Percentiles rank a stretch among this genome's conserved stretches.
phyloP scores from a whole-genome alignment of 805 yeast species.

The Candida bentonensis region DNA sequence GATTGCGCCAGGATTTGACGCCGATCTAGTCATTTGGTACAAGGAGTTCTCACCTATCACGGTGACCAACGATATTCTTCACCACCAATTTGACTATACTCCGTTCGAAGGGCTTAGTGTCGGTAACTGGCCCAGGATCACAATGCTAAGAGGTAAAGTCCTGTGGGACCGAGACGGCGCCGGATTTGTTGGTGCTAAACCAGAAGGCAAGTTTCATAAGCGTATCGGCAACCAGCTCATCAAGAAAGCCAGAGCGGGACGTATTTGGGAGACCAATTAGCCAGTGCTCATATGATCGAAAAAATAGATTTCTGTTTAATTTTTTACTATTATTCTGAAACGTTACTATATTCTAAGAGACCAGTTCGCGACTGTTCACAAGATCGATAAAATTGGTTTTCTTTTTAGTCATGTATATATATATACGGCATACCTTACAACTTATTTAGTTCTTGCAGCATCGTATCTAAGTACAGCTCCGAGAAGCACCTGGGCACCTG shows the following conservation, averaged over 20 bases:
- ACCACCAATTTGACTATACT: slow-evolving; percentile 14
- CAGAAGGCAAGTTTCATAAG: background rate
- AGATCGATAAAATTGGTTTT: no score
- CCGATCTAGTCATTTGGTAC: slow-evolving; percentile 31
- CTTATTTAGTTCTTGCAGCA: slow-evolving; percentile 4
- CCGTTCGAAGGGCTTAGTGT: slow-evolving; percentile 24
- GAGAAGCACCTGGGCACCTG: slow-evolving; percentile 43
- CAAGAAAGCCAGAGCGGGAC: background rate
- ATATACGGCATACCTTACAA: no score
- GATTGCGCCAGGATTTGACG: slow-evolving; percentile 21
- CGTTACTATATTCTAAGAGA: no score
- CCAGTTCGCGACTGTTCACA: no score
- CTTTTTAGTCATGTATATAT: no score
- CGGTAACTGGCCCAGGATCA: slow-evolving; percentile 34
- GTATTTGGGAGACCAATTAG: background rate
- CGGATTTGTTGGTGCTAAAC: background rate
- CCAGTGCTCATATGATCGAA: slow-evolving; percentile 19
- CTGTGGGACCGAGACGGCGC: slow-evolving; percentile 1
- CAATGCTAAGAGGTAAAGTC: slow-evolving; percentile 16
- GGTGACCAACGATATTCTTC: slow-evolving; percentile 9
- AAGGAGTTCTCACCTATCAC: background rate
- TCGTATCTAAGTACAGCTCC: slow-evolving; percentile 34
- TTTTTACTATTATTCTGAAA: no score
- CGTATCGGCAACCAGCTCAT: background rate
- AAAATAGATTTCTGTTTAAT: no score